Conservation (phyloP, 2,329 filamentous ascomycete genomes). For the Venturia pyrina region DNA sequence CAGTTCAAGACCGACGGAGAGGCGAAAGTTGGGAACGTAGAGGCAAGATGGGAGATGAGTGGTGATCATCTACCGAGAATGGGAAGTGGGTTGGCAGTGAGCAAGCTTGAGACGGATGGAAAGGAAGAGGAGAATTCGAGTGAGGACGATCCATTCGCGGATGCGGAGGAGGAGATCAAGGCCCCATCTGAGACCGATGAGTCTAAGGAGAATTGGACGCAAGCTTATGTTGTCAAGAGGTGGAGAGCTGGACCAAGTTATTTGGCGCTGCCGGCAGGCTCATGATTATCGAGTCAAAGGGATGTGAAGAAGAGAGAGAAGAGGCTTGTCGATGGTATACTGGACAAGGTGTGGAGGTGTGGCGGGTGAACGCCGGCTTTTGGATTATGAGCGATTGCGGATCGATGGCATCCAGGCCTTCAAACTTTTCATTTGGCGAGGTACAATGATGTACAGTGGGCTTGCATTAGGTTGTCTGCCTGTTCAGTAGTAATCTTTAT, state of each 20-base stretch:
- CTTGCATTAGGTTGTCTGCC: not conserved
- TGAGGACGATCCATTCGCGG: constrained; percentile 62
- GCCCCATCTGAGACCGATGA: constrained; percentile 13
- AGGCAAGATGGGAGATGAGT: constrained; percentile 69
- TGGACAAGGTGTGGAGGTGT: not conserved
- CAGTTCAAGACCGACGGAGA: constrained; percentile 66
- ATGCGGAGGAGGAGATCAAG: constrained; percentile 30
- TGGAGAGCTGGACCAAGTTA: constrained; percentile 64
- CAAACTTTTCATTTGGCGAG: not conserved
- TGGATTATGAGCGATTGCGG: not conserved
- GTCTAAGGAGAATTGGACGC: constrained; percentile 46
- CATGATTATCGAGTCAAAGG: not conserved
- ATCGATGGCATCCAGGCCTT: not conserved
- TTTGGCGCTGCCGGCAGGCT: constrained; percentile 29
- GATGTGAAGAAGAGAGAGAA: not conserved
- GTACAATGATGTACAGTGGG: not conserved
- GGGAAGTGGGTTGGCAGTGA: constrained; percentile 53
- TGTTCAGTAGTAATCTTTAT: not conserved
- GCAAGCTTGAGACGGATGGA: constrained; percentile 31
- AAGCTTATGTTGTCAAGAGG: constrained; percentile 56
- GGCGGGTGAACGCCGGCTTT: not conserved
- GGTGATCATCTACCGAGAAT: constrained; percentile 33
- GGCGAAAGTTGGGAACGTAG: constrained; percentile 64
- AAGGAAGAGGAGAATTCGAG: constrained; percentile 22
- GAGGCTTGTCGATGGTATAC: not conserved